Percentiles rank a stretch among this genome's conserved stretches.
Evolutionary conservation across 495 filamentous ascomycete species (phyloP).

Genomic region (Lasiosphaeria ovina): DNA sequence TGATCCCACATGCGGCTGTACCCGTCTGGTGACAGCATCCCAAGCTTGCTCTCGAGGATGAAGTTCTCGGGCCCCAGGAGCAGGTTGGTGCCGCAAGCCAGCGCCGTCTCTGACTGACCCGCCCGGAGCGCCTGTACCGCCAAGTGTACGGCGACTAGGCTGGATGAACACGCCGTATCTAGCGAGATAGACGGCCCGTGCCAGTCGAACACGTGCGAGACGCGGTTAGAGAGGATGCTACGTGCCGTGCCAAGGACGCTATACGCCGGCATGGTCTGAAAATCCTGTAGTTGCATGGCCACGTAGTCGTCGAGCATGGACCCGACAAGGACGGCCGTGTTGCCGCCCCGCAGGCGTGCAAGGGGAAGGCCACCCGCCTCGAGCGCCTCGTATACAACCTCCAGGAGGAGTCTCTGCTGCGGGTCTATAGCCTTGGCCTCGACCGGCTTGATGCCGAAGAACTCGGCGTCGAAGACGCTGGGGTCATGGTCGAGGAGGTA

Average conservation of each 20-base stretch:
- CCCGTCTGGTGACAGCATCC: constrained; percentile 32
- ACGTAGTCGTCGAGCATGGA: constrained; percentile 25
- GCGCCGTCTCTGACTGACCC: constrained; percentile 33
- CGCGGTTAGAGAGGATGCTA: constrained; percentile 43
- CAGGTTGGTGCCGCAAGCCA: constrained; percentile 52
- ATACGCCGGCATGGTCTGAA: constrained; percentile 43
- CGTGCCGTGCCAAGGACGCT: constrained; percentile 24
- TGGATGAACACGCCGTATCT: constrained; percentile 56
- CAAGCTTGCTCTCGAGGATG: constrained; percentile 33
- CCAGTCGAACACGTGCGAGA: constrained; percentile 51
- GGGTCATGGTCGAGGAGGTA: constrained; percentile 43
- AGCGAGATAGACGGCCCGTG: constrained; percentile 40
- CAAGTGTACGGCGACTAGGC: constrained; percentile 51
- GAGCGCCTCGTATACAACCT: constrained; percentile 76
- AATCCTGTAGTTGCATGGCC: constrained; percentile 10
- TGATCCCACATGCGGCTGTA: constrained; percentile 57
- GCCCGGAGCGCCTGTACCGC: constrained; percentile 48
- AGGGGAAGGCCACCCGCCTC: constrained; percentile 56
- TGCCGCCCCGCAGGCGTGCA: not conserved
- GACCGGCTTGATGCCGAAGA: constrained; percentile 55
- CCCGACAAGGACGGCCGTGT: constrained; percentile 39
- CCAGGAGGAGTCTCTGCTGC: constrained; percentile 70
- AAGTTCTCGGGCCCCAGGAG: constrained; percentile 46
- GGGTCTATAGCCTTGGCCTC: constrained; percentile 65
- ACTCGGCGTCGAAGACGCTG: constrained; percentile 45